Percentiles rank a stretch among this genome's conserved stretches.
phyloP scores from a whole-genome alignment of 2,329 filamentous ascomycete species.

The Calonectria montana region DNA sequence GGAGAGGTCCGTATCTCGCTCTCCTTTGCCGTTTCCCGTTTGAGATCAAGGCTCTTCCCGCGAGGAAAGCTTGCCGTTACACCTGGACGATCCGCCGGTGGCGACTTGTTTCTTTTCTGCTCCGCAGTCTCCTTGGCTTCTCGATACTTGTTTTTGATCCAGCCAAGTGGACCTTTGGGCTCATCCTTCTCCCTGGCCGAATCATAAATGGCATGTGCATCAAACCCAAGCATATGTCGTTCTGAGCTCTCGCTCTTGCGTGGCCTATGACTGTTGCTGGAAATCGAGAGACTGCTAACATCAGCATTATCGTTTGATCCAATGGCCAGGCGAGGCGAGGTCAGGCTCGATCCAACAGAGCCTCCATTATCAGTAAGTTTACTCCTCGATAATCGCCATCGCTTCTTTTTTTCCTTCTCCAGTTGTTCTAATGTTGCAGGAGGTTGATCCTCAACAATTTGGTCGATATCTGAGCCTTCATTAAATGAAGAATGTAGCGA shows the following conservation, averaged over 20 bases:
- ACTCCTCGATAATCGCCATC: constrained; percentile 77
- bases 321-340: constrained; percentile 59
- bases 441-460: constrained; percentile 68
- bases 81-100: constrained; percentile 53
- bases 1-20: constrained; percentile 26
- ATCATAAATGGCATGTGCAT: constrained; percentile 54
- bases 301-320: constrained; percentile 73
- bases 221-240: constrained; percentile 51
- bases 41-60: constrained; percentile 62
- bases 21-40: constrained; percentile 48
- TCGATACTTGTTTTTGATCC: constrained; percentile 71
- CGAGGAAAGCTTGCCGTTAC: constrained; percentile 47
- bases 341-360: constrained; percentile 52
- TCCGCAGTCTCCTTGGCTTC: constrained; percentile 69
- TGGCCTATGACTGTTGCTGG: constrained; percentile 65
- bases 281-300: constrained; percentile 75
- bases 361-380: constrained; percentile 67
- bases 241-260: constrained; percentile 66
- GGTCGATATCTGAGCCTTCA: constrained; percentile 84
- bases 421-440: constrained; percentile 55
- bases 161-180: constrained; percentile 63
- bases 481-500: constrained; percentile 84
- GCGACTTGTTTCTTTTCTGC: constrained; percentile 67
- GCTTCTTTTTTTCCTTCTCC: constrained; percentile 76
- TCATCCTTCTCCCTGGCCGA: constrained; percentile 60